Evolutionary conservation across 495 filamentous ascomycete genomes (phyloP).

Genomic region (Glutinoglossum americanum): DNA sequence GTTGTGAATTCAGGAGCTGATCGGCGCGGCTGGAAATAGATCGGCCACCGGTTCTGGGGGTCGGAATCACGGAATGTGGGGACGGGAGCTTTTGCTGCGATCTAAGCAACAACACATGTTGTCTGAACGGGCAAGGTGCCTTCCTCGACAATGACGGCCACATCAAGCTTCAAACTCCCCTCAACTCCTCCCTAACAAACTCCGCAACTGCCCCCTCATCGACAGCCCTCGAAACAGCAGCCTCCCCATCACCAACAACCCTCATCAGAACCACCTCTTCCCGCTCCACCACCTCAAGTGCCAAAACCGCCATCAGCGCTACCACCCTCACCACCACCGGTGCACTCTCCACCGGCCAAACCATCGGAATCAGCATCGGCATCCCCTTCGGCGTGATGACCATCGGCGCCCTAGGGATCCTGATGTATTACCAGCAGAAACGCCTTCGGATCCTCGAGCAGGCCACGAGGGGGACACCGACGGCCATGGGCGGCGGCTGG

Average conservation of each 20-base stretch:
- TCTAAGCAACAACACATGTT: background rate
- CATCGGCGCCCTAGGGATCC: background rate
- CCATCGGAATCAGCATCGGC: background rate
- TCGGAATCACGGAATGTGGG: background rate
- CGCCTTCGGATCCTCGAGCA: background rate
- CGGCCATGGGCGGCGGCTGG: background rate
- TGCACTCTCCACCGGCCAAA: background rate
- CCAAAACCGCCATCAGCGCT: no score
- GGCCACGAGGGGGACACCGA: background rate
- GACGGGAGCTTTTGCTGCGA: background rate
- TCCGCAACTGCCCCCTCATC: no score
- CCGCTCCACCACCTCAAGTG: background rate
- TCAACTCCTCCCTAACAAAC: background rate
- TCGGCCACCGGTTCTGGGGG: background rate
- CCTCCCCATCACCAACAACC: background rate
- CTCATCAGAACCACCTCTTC: background rate
- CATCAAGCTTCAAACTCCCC: background rate
- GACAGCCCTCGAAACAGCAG: background rate
- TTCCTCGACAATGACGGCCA: background rate
- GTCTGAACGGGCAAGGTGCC: background rate
- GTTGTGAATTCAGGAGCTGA: background rate
- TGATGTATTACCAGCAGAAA: background rate
- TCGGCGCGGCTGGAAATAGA: background rate
- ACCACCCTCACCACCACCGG: background rate
- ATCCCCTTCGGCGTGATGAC: background rate